Percentiles rank a stretch among this genome's conserved stretches.
Evolutionary conservation across 2,329 filamentous ascomycete genomes (phyloP).

Genomic region (Aspergillus eucalypticola): DNA sequence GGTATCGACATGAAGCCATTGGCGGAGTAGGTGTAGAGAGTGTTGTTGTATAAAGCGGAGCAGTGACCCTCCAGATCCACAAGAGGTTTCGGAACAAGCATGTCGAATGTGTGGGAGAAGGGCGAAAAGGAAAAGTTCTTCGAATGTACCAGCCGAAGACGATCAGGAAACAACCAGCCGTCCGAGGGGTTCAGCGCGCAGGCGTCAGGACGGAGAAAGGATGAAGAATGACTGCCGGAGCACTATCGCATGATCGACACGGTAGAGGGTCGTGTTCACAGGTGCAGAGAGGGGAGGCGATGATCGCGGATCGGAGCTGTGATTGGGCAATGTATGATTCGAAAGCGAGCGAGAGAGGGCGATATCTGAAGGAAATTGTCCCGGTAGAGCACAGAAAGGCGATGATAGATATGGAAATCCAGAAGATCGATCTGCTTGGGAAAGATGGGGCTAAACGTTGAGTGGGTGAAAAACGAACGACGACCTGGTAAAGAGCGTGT

Average conservation of each 20-base stretch:
- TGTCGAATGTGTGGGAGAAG: slow-evolving; percentile 40
- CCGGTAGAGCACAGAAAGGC: not conserved
- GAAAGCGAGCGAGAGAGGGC: slow-evolving; percentile 5
- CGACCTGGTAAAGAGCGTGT: slow-evolving; percentile 18
- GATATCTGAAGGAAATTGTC: not conserved
- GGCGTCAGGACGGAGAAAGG: slow-evolving; percentile 21
- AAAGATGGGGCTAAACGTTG: slow-evolving; percentile 8
- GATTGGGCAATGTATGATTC: slow-evolving; percentile 2
- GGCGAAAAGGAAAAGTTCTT: slow-evolving; percentile 18
- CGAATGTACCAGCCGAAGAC: slow-evolving; percentile 34
- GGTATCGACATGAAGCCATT: slow-evolving; percentile 73
- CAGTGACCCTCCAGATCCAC: slow-evolving; percentile 74
- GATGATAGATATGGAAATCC: slow-evolving; percentile 7
- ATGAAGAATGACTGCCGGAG: slow-evolving; percentile 36
- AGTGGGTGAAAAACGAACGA: slow-evolving; percentile 14
- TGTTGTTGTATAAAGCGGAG: slow-evolving; percentile 76
- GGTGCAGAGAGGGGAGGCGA: slow-evolving; percentile 8
- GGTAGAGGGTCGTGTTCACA: slow-evolving; percentile 5
- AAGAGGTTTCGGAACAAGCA: slow-evolving; percentile 72
- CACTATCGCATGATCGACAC: slow-evolving; percentile 36
- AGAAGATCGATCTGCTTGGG: slow-evolving; percentile 6
- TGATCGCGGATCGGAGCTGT: slow-evolving; percentile 5
- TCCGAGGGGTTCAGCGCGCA: slow-evolving; percentile 15
- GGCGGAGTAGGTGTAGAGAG: slow-evolving; percentile 78
- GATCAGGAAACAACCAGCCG: slow-evolving; percentile 30